A percentile compares a stretch with the other conserved stretches of the same genome.
phyloP scores from a whole-genome alignment of 495 filamentous ascomycete genomes.

The Neurospora sublineolata region DNA sequence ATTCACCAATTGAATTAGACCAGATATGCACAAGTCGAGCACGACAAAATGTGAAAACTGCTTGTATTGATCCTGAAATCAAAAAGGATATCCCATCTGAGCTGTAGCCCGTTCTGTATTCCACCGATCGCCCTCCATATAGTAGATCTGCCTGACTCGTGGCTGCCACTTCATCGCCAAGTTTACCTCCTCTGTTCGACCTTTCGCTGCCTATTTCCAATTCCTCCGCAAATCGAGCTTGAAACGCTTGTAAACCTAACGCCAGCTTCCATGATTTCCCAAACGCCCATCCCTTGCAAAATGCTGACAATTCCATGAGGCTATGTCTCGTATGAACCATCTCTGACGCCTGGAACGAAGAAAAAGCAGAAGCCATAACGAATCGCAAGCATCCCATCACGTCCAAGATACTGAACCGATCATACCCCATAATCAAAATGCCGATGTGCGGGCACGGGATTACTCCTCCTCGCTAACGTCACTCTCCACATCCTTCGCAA shows the following conservation, averaged over 20 bases:
- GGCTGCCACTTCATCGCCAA: not conserved
- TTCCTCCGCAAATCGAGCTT: not conserved
- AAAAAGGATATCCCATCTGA: not conserved
- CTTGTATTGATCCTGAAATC: not conserved
- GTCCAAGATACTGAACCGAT: not conserved
- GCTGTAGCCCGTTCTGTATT: not conserved
- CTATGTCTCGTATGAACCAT: not conserved
- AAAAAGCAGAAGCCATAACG: not conserved
- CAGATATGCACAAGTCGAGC: not conserved
- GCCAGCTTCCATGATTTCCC: not conserved
- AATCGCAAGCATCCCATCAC: not conserved
- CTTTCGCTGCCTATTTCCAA: not conserved
- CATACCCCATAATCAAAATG: not conserved
- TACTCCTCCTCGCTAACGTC: constrained; percentile 25
- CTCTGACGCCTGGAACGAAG: not conserved
- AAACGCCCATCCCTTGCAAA: not conserved
- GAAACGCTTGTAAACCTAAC: not conserved
- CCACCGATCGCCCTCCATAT: not conserved
- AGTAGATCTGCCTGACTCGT: not conserved
- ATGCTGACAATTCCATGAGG: not conserved
- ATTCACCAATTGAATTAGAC: not conserved
- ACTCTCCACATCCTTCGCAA: constrained; percentile 12
- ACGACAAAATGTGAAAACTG: not conserved
- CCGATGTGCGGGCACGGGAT: not conserved
- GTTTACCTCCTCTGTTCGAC: not conserved